A percentile compares a stretch with the other conserved stretches of the same genome.
Evolutionary conservation across 352 stramenopile species (phyloP).

Genomic region (Globisporangium megalacanthum): DNA sequence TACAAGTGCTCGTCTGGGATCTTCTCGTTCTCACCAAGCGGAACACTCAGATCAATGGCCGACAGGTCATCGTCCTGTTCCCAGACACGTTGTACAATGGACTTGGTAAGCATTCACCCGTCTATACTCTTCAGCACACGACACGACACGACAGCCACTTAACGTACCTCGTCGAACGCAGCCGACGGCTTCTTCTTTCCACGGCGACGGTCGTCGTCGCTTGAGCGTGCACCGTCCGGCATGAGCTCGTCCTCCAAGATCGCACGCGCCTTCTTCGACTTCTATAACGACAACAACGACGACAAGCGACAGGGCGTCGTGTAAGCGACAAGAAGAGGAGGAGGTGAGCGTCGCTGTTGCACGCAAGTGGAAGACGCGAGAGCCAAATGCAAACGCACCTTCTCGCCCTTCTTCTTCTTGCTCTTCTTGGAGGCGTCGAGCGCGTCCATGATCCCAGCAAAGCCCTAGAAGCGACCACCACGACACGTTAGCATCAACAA

Average conservation of each 20-base stretch:
- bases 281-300: too few species aligned
- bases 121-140: background rate
- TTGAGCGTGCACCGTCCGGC: constrained; percentile 66
- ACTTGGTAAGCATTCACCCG: too few species aligned
- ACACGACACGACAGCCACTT: constrained; percentile 1
- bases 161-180: constrained; percentile 30
- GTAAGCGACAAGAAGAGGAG: too few species aligned
- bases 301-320: too few species aligned
- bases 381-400: constrained; percentile 21
- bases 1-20: constrained; percentile 80
- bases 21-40: constrained; percentile 68
- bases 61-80: constrained; percentile 60
- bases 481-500: background rate
- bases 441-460: constrained; percentile 80
- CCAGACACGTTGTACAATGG: too few species aligned
- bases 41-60: constrained; percentile 71
- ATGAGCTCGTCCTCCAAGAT: constrained; percentile 75
- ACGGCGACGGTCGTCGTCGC: constrained; percentile 57
- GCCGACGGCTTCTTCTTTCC: constrained; percentile 41
- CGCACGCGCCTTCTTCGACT: constrained; percentile 42
- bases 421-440: constrained; percentile 49
- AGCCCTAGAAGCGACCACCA: too few species aligned
- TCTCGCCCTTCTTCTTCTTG: constrained; percentile 65
- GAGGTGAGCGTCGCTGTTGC: too few species aligned
- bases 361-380: too few species aligned